These are phyloP conservation scores for Alternaria gansuensis DNA, from an alignment of 2,329 filamentous ascomycete species.

Conservation along the genomic window DNA sequence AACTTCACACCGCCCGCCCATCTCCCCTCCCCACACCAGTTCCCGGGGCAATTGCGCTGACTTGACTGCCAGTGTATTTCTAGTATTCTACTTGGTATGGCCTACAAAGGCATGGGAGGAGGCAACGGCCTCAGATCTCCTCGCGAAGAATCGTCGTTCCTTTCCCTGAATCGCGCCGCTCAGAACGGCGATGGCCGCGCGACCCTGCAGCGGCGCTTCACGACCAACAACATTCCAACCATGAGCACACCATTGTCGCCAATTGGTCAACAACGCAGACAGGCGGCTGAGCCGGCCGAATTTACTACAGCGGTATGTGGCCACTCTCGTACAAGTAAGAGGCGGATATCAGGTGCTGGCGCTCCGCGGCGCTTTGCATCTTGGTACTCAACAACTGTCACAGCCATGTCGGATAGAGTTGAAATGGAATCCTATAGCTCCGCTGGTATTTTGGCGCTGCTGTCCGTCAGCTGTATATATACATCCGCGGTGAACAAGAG, in stretches of 20 bases:
- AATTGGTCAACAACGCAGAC: conserved; percentile 64
- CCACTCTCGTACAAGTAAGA: conserved; percentile 25
- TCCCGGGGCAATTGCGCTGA: conserved; percentile 40
- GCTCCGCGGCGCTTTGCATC: conserved; percentile 9
- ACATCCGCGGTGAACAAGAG: conserved; percentile 34
- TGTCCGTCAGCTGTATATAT: conserved; percentile 13
- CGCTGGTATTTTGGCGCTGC: background rate
- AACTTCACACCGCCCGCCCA: conserved; percentile 50
- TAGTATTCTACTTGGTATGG: conserved; percentile 60
- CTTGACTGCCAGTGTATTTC: conserved; percentile 50
- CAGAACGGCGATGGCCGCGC: conserved; percentile 73
- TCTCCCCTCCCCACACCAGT: conserved; percentile 45
- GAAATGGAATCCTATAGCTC: background rate
- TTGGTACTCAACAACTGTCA: conserved; percentile 1
- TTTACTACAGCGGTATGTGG: conserved; percentile 62
- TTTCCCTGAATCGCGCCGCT: conserved; percentile 70
- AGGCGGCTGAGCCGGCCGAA: conserved; percentile 64
- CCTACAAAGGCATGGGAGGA: conserved; percentile 70
- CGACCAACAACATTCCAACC: conserved; percentile 83
- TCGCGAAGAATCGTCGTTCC: conserved; percentile 77
- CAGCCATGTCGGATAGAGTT: conserved; percentile 6
- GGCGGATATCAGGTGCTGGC: conserved; percentile 13
- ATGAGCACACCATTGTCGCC: conserved; percentile 74
- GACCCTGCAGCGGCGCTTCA: conserved; percentile 88
- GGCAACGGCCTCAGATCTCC: conserved; percentile 81